Percentiles rank a stretch among this genome's conserved stretches.
phyloP scores from a whole-genome alignment of 139 green algal species.

The Pseudopediastrum boryanum region DNA sequence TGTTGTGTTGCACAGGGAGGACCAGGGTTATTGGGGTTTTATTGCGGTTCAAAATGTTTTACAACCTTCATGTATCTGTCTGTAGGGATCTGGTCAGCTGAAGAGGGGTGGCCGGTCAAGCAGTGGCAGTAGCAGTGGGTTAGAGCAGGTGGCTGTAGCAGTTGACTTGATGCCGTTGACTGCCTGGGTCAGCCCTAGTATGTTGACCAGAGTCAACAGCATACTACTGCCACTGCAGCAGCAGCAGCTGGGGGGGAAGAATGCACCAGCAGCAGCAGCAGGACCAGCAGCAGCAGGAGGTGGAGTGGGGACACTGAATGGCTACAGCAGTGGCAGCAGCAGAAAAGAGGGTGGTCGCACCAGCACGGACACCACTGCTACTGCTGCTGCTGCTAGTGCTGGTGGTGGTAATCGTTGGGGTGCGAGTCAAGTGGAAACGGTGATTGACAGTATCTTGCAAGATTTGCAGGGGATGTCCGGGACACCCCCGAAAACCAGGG shows the following conservation, averaged over 20 bases:
- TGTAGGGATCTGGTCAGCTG: no score
- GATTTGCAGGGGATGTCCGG: no score
- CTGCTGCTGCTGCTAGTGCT: neutral
- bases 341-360: neutral
- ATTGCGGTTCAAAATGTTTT: no score
- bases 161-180: conserved; percentile 20
- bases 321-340: neutral
- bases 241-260: neutral
- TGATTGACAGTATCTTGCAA: no score
- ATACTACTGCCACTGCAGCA: neutral
- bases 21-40: no score
- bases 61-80: no score
- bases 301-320: no score
- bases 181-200: neutral
- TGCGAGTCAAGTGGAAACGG: no score
- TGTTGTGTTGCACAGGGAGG: no score
- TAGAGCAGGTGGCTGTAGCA: conserved; percentile 9
- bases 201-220: neutral
- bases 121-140: neutral
- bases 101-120: no score
- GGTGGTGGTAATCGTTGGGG: neutral
- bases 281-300: neutral
- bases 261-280: neutral
- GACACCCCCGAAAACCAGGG: no score
- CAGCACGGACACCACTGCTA: neutral